Evolutionary conservation across 2,329 filamentous ascomycete genomes (phyloP).

Genomic region (Ophiocordyceps polyrhachis-furcata): DNA sequence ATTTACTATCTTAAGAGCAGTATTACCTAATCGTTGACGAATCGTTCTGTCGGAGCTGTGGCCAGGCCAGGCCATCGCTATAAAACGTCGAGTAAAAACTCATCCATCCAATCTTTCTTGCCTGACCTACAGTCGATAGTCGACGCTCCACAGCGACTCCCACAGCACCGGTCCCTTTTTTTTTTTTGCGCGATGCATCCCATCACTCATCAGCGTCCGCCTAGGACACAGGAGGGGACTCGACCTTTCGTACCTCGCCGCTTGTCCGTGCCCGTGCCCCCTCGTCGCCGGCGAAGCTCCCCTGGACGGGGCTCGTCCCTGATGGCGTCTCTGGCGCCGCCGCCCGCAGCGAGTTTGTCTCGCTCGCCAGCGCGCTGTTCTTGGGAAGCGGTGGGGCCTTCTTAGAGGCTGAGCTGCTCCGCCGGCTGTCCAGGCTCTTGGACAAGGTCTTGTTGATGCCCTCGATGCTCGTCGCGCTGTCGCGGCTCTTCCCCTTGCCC

Average conservation of each 20-base stretch:
- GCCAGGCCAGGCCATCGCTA: too few relatives aligned
- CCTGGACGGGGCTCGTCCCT: constrained; percentile 22
- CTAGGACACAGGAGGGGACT: constrained; percentile 30
- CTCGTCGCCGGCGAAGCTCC: constrained; percentile 8
- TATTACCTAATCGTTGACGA: too few relatives aligned
- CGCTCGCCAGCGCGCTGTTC: constrained; percentile 34
- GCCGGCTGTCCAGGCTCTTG: constrained; percentile 77
- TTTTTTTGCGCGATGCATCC: constrained; percentile 12
- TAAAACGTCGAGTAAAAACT: too few relatives aligned
- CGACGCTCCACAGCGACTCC: constrained; percentile 43
- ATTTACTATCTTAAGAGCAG: too few relatives aligned
- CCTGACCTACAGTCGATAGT: constrained; percentile 21
- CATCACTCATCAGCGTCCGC: constrained; percentile 13
- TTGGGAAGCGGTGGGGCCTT: constrained; percentile 46
- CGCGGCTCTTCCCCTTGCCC: constrained; percentile 24
- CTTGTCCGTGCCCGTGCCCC: constrained; percentile 7
- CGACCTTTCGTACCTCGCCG: constrained; percentile 35
- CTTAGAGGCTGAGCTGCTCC: constrained; percentile 73
- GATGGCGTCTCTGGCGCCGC: constrained; percentile 22
- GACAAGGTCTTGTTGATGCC: constrained; percentile 62
- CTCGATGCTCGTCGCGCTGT: constrained; percentile 40
- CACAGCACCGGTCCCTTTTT: constrained; percentile 38
- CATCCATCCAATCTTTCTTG: too few relatives aligned
- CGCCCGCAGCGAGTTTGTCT: constrained; percentile 38
- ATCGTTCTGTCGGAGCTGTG: too few relatives aligned